Evolutionary conservation across 2,329 filamentous ascomycete species (phyloP), one percentile per base, ranked within the genome.

Genomic region (Diplodia seriata): DNA sequence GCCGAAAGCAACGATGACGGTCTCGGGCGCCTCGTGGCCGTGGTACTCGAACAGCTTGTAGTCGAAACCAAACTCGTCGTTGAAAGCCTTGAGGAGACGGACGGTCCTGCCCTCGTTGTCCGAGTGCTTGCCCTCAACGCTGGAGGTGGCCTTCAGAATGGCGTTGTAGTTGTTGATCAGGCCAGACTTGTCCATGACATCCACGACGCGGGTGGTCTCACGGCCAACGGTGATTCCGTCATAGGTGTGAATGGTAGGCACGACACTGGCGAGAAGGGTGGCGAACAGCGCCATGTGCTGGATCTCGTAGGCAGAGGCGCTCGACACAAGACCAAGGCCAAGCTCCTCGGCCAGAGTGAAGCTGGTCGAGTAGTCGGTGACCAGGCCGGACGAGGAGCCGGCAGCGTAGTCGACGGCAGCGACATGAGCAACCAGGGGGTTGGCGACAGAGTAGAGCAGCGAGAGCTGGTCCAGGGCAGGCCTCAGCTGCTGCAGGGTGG

Each of bases 201-300:
- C 93, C 56, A 94, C 89, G 65, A 97, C 87, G 62, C 92, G 87
- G 26, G 92, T 88, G 23, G 91, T 95, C 81, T 97, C 93, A 63
- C 92, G 86, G 66, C 91, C 91, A 70, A 94, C 89, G 68, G 88
- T 90, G 68, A 97, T 88, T 69, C 93, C 94, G 76, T 97, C 93
- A 76, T 95, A 97, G 72, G 93, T 88, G 78, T 97, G 93, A 33
- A 97, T 85, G 0, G 91, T 92, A n/a, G 93, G 93, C 33, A 94
- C 78, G 15, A 95, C 82, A 55, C 87, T 89, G 23, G 93, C 91
- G 70, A 97, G 83, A 29, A 97, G 82, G 3, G 93, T 97, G 0
- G 93, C 88, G 74, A 97, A 90, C n/a, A 97, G 82, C 8, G 93
- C 87, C 91, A 97, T 97, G 82, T 99, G 95, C 84, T 99, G 95